phyloP scores from a whole-genome alignment of 768 basidiomycete species.

The Xerocomellus chrysenteron region DNA sequence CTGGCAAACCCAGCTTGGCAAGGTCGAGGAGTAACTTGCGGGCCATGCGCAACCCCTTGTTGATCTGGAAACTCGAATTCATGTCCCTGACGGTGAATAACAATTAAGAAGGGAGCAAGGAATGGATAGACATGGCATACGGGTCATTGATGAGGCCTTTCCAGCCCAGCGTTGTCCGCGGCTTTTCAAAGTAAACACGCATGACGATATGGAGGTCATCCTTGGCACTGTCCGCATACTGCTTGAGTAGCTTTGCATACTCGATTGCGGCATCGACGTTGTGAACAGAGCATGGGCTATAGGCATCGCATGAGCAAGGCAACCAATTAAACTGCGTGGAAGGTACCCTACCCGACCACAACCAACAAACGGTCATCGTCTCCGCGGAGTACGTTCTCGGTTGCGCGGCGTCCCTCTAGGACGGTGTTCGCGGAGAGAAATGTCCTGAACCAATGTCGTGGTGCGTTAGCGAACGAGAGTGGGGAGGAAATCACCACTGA shows the following conservation, averaged over 20 bases:
- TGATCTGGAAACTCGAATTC: conserved; percentile 92
- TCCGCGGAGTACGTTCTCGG: conserved; percentile 69
- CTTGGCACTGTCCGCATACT: conserved; percentile 75
- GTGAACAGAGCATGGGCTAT: conserved; percentile 92
- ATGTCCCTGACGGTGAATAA: conserved; percentile 47
- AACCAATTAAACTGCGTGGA: neutral
- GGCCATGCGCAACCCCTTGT: conserved; percentile 89
- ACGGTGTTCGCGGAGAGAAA: conserved; percentile 85
- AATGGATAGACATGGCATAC: conserved; percentile 12
- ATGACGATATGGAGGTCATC: conserved; percentile 93
- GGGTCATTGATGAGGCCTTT: conserved; percentile 99
- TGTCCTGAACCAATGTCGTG: conserved; percentile 46
- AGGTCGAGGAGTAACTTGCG: conserved; percentile 86
- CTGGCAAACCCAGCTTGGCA: conserved; percentile 86
- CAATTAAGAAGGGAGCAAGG: neutral
- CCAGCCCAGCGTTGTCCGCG: conserved; percentile 96
- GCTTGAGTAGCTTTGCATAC: conserved; percentile 77
- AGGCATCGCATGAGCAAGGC: conserved; percentile 1
- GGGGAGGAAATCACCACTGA: conserved; percentile 33
- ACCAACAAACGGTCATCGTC: conserved; percentile 92
- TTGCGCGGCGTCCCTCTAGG: conserved; percentile 74
- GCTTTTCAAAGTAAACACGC: conserved; percentile 99
- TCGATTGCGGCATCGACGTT: conserved; percentile 82
- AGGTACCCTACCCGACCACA: conserved; percentile 69
- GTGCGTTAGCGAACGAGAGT: neutral